Base-by-base conservation (phyloP, 139 green algal genomes). In the Coelastrella sp. region DNA sequence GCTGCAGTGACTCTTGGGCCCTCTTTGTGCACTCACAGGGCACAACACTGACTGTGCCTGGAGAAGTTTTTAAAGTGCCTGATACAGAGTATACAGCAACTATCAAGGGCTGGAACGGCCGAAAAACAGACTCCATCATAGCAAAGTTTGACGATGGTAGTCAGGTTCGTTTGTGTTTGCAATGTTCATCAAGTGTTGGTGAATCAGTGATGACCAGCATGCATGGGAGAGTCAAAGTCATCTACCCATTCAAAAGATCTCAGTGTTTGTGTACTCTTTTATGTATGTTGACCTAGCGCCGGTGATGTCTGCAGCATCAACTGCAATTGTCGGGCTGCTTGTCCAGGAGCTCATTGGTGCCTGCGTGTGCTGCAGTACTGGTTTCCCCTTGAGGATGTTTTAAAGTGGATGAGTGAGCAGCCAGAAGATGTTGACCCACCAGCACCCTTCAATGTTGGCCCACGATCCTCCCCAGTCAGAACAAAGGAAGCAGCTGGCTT, bases 61-160 rank as follows among this genome's bases (percentile, higher is more conserved):
- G 81, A 68, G n/a, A 86, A 10, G n/a, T 86, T 24, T 86, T 86
- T 12, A 19, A 86, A 12, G 57, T 73, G 22, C 81, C 61, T 49
- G 81, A 75, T 17, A 59, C 19, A 25, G 15, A 19, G 7, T 86
- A 74, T 59, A 25, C 22, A 24, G 81, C 81, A 25, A 25, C 57
- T 17, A 59, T 86, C 7, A 86, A 86, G 24, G 81, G 81, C n/a
- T 86, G 81, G 81, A 86, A 86, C n/a, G 59, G n/a, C 22, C 65
- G 24, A 22, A 68, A 12, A 17, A 86, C 81, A 12, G 81, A 86
- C 59, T 49, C 65, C n/a, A 20, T 86, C 59, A 15, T 74, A 19
- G n/a, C n/a, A 4, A 86, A 57, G 59, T 86, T 86, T 74, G 81
- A 86, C 59, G 81, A 86, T 59, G 81, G 59, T 59, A 74, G 57